Evolutionary conservation across 1,284 basidiomycete genomes (phyloP), one percentile per base, ranked within the genome.

Genomic region (Pseudozyma hubeiensis): DNA sequence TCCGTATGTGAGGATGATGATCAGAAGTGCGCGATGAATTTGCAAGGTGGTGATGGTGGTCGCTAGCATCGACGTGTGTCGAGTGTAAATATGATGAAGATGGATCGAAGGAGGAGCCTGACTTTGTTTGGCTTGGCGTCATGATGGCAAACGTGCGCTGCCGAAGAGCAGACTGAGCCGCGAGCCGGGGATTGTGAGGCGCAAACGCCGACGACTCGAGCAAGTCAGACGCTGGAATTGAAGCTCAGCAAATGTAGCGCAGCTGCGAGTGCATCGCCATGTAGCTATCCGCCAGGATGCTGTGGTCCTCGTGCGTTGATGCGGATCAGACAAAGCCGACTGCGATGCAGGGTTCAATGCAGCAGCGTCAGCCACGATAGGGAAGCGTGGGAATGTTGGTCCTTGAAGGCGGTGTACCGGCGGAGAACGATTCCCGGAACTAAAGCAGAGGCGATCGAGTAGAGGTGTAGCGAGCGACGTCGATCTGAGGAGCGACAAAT

Each of bases 231-330:
- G 33, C 33, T 45, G 57, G 45, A 10, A 54, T 63, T 53, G 35
- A 44, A 59, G 55, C 60, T 68, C 60, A 62, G 65, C 46, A 44
- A 56, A 14, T 24, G 40, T 14, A 39, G 33, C 30, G 54, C 30
- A 58, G 57, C 13, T 34, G 41, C 37, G 37, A 52, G 43, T 58
- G 65, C 65, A 68, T 63, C 48, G 55, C 59, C 47, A 31, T 7
- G 40, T n/a, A 14, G 33, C 53, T 39, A 13, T 14, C 17, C 14
- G 33, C 14, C 16, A 16, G n/a, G 37, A 37, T 41, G 43, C 17
- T 17, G 14, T 31, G 50, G 19, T 19, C 44, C 24, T 51, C 40
- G 40, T 10, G 40, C 16, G 40, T 47, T 14, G 47, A 45, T 50
- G 41, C 59, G 59, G 55, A 63, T 16, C 50, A 46, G 41, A 37